A percentile compares a stretch with the other conserved stretches of the same genome.
Evolutionary conservation across 768 basidiomycete genomes (phyloP).

Genomic region (Agaricus blazei): DNA sequence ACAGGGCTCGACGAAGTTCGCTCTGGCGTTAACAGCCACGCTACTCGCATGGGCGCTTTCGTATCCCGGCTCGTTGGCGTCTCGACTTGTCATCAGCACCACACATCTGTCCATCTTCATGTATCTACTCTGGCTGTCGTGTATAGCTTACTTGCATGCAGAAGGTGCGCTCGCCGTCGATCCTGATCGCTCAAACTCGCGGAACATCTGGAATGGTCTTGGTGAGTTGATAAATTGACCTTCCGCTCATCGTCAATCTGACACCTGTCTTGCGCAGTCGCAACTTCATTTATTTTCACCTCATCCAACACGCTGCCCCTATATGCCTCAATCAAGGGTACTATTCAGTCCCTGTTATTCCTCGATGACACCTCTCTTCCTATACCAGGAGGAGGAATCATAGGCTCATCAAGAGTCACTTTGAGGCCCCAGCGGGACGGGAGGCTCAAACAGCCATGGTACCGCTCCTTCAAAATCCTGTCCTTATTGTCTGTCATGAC

Average conservation of each 20-base stretch:
- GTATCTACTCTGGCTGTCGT: constrained; percentile 59
- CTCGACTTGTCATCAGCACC: constrained; percentile 48
- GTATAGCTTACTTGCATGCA: constrained; percentile 46
- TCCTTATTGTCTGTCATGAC: constrained; percentile 44
- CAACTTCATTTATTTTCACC: constrained; percentile 59
- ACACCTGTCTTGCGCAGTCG: constrained; percentile 32
- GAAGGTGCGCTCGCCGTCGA: constrained; percentile 31
- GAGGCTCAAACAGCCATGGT: constrained; percentile 8
- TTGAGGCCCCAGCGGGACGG: constrained; percentile 35
- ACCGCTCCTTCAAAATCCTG: constrained; percentile 55
- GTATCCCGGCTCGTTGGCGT: constrained; percentile 48
- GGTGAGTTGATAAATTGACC: constrained; percentile 37
- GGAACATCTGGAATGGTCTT: constrained; percentile 50
- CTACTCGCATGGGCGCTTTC: constrained; percentile 45
- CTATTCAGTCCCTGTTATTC: constrained; percentile 8
- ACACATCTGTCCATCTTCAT: constrained; percentile 55
- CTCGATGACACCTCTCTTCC: not conserved
- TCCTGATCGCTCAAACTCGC: constrained; percentile 7
- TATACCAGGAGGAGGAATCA: constrained; percentile 24
- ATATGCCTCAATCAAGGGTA: constrained; percentile 49
- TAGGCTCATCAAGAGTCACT: constrained; percentile 25
- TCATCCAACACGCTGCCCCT: constrained; percentile 62
- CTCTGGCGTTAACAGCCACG: constrained; percentile 26
- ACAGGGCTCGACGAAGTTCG: constrained; percentile 32
- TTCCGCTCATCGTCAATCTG: not conserved